Evolutionary conservation across 2,329 filamentous ascomycete species (phyloP), one percentile per base, ranked within the genome.

Genomic region (Lecanicillium sp.): DNA sequence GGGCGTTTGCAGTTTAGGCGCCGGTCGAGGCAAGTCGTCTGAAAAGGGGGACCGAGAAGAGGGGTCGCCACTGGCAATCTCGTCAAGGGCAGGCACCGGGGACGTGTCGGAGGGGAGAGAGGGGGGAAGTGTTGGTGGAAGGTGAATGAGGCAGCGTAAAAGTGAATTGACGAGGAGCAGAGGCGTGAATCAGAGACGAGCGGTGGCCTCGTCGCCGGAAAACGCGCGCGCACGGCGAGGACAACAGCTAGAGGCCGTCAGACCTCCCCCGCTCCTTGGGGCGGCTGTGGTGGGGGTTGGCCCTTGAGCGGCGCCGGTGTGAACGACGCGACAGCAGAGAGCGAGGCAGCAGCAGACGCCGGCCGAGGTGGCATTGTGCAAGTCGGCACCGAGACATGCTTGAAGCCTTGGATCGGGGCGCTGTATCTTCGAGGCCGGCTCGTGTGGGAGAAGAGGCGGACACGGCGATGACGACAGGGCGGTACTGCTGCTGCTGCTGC

Each of bases 41-140:
- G n/a, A 36, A 41, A 48, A 48, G 17, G 45, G 38, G 45, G 23
- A 35, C 26, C 26, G 30, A 35, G 30, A 41, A 35, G 29, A 41
- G 67, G 45, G 37, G 37, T 41, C 21, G 30, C 45, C 29, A 48
- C 30, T 29, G 30, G 45, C 29, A 27, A 30, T 24, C 24, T 39
- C 26, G 23, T 38, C 37, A 48, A 42, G 30, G 44, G 44, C 37
- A 47, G 45, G 45, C 37, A 48, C 36, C 37, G 45, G 33, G 24
- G 24, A 39, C 33, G 35, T 24, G 26, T 17, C 6, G 35, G 14
- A 47, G 27, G 19, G 36, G 14, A 26, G 20, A 39, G 14, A 20
- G 20, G 19, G 12, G 19, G 15, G 24, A 26, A 37, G 3, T 5
- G 32, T 5, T 15, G 32, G n/a, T 35, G 8, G 29, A 29, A 4